A percentile compares a stretch with the other conserved stretches of the same genome.
phyloP scores from a whole-genome alignment of 164 flowering plant genomes.

The Nymphaea thermarum region DNA sequence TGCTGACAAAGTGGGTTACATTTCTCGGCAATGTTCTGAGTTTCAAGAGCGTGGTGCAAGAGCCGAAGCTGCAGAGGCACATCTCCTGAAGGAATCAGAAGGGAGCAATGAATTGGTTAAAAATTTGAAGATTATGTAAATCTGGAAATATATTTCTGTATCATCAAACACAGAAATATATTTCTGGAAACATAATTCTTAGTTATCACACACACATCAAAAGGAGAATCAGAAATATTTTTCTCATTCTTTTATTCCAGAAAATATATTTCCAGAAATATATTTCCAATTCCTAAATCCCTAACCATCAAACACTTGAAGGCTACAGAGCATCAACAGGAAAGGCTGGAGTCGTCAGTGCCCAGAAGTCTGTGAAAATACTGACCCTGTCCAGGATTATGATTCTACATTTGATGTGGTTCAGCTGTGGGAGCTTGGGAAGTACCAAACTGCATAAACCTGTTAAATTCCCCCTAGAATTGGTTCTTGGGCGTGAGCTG shows the following conservation, averaged over 20 bases:
- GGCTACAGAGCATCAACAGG: no score
- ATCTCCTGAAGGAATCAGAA: conserved; percentile 66
- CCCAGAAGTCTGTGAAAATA: conserved; percentile 74
- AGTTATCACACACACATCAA: no score
- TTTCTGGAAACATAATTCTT: no score
- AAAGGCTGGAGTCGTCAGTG: conserved; percentile 46
- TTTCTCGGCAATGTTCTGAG: conserved; percentile 68
- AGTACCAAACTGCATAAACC: conserved; percentile 80
- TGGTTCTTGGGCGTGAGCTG: conserved; percentile 59
- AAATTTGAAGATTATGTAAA: no score
- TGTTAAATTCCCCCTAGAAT: conserved; percentile 77
- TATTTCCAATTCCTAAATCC: no score
- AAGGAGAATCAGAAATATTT: no score
- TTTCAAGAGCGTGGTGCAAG: conserved; percentile 53
- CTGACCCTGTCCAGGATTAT: conserved; percentile 71
- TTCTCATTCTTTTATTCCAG: no score
- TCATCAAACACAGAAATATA: no score
- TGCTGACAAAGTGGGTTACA: conserved; percentile 71
- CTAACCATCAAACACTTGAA: no score
- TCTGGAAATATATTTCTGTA: no score
- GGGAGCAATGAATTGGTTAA: conserved; percentile 79
- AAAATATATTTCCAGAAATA: no score
- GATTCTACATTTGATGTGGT: conserved; percentile 97
- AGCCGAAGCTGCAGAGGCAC: conserved; percentile 56
- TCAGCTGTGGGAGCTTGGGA: conserved; percentile 79